Evolutionary conservation across 305 asterid genomes (phyloP).

Genomic region (Petunia hybrid): DNA sequence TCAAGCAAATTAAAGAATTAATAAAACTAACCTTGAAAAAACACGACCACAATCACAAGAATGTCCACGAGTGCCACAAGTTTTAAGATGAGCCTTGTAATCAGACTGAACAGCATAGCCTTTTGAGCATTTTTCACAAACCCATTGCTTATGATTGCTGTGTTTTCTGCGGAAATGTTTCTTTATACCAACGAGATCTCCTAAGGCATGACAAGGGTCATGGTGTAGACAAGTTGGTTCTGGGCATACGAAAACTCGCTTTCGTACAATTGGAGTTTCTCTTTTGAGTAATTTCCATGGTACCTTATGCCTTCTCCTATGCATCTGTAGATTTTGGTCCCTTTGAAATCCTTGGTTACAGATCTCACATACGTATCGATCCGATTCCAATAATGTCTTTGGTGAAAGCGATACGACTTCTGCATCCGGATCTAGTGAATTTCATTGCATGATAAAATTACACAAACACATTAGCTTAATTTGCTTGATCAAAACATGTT

Average conservation of each 20-base stretch:
- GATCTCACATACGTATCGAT: slow-evolving; percentile 94
- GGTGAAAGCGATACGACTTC: slow-evolving; percentile 88
- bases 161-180: slow-evolving; percentile 60
- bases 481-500: not conserved
- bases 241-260: slow-evolving; percentile 62
- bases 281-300: slow-evolving; percentile 91
- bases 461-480: not conserved
- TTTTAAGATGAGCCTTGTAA: slow-evolving; percentile 64
- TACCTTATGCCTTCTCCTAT: slow-evolving; percentile 79
- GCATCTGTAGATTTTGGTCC: slow-evolving; percentile 96
- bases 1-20: not conserved
- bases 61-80: slow-evolving; percentile 64
- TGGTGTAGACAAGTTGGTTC: slow-evolving; percentile 63
- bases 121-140: slow-evolving; percentile 60
- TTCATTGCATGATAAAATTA: not conserved
- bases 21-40: slow-evolving; percentile 47
- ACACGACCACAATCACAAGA: slow-evolving; percentile 66
- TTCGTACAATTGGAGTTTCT: slow-evolving; percentile 54
- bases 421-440: slow-evolving; percentile 83
- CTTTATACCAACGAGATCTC: slow-evolving; percentile 64
- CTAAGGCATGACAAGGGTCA: slow-evolving; percentile 63
- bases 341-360: slow-evolving; percentile 93
- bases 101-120: slow-evolving; percentile 68
- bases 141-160: slow-evolving; percentile 63
- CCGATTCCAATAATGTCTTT: slow-evolving; percentile 80